Evolutionary conservation across 2,329 filamentous ascomycete species (phyloP), one percentile per base, ranked within the genome.

Genomic region (Epichloe bromicola): DNA sequence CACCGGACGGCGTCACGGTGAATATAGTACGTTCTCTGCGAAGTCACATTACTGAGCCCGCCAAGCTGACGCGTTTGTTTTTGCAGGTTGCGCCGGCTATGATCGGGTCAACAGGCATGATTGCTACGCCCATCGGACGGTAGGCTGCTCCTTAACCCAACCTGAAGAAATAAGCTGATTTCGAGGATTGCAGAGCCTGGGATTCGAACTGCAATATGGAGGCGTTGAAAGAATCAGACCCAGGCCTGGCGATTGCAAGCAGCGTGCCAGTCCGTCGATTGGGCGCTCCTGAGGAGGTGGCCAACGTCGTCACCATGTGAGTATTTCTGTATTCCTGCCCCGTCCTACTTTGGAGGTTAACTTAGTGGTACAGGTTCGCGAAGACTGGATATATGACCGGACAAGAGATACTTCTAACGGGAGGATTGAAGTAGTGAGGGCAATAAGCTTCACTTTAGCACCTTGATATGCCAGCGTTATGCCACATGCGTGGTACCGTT

Each of bases 91-190:
- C 49, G 2, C 52, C 52, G 19, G 52, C 52, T 14, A 54, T 54
- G 52, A 52, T 54, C 30, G 49, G 52, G 11, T 51, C 50, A 15
- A 54, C 52, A n/a, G 52, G 52, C 46, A 54, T 54, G 52, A 54
- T 54, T 36, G 46, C 52, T 34, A 14, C 26, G n/a, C 52, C 52
- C 17, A 44, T 47, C 12, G 42, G 41, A 49, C 42, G 43, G 52
- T 54, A 17, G 19, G 52, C 37, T 36, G 3, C 1, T 36, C 12
- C 8, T 8, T 14, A 14, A 14, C 23, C 38, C 11, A 3, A 19
- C 17, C 39, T 23, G 14, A 12, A 3, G 11, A 19, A 23, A 11
- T 2, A 15, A 36, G 15, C 39, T 45, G 14, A 34, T n/a, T 2
- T 5, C 15, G 7, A 17, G 15, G 20, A n/a, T 8, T 33, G 20